Evolutionary conservation across 2,329 filamentous ascomycete species (phyloP), one percentile per base, ranked within the genome.

Genomic region (Phialophora chinensis): DNA sequence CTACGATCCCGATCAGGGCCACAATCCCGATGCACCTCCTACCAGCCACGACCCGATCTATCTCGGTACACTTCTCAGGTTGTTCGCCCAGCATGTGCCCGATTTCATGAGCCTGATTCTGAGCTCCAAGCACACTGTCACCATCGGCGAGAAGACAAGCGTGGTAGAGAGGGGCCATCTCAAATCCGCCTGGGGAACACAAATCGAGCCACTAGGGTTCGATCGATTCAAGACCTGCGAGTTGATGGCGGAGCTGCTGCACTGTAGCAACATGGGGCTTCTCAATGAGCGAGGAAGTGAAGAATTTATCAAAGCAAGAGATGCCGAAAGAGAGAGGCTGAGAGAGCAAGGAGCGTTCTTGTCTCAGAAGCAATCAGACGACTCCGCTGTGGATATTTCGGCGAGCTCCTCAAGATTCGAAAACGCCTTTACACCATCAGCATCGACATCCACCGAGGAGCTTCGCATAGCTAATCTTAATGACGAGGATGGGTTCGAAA

Each of bases 171-270:
- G 91, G 75, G 87, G 90, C 54, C 88, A 90, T 65, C 82, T 97
- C 44, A 90, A 88, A 73, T 94, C 93, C 2, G 95, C 95, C 0
- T 99, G 96, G 82, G 93, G 93, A 60, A 87, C 89, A 54, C 91
- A 90, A 77, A 93, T 99, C 60, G 93, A 98, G 78, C 94, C 95
- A 3, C 85, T 99, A 10, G 95, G 95, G 2, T 99, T 99, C 75
- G 95, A 99, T 79, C 87, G 95, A 23, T 99, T 99, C 84, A 99
- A 99, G 83, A 98, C 95, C 0, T 99, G 95, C 78, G 95, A 99
- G 79, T 84, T 99, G 66, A 98, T 99, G 95, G 95, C 95, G 0
- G 95, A 99, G 79, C 83, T 99, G 53, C 81, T 99, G 47, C 95
- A 99, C 78, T 99, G 95, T 79, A 98, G 94, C 77, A 99, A 99